These are phyloP conservation scores for Silene latifolia DNA, from an alignment of 148 eudicot genomes.

Conservation along the genomic window DNA sequence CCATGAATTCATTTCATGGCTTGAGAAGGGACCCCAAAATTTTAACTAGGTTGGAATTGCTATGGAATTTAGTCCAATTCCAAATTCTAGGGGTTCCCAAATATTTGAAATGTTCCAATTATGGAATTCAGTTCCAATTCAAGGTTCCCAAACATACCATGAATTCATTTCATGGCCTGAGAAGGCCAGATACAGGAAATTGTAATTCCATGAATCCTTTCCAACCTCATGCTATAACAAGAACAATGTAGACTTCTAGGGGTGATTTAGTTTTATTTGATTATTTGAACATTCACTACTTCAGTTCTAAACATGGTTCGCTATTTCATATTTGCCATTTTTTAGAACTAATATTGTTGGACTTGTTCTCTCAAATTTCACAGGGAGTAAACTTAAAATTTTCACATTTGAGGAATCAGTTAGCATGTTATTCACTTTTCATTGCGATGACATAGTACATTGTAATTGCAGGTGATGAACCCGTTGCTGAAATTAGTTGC, in stretches of 20 bases:
- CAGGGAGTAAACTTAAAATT: neutral
- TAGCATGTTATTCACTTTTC: conserved; percentile 11
- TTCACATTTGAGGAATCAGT: neutral
- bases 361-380: neutral
- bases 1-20: too few species aligned
- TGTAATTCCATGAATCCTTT: neutral
- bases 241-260: neutral
- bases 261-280: neutral
- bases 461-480: conserved; percentile 72
- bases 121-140: too few species aligned
- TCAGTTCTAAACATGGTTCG: neutral
- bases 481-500: conserved; percentile 84
- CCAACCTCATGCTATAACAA: neutral
- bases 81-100: too few species aligned
- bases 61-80: too few species aligned
- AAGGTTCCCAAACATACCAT: too few species aligned
- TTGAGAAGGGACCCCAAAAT: too few species aligned
- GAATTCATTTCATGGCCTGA: conserved; percentile 2
- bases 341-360: neutral
- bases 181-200: neutral
- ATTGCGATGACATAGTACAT: conserved; percentile 11
- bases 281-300: too few species aligned
- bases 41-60: too few species aligned
- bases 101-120: too few species aligned
- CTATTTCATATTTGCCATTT: neutral